These are phyloP conservation scores for Silene coronaria DNA, from an alignment of 179 eudicot species.

Conservation along the genomic window DNA sequence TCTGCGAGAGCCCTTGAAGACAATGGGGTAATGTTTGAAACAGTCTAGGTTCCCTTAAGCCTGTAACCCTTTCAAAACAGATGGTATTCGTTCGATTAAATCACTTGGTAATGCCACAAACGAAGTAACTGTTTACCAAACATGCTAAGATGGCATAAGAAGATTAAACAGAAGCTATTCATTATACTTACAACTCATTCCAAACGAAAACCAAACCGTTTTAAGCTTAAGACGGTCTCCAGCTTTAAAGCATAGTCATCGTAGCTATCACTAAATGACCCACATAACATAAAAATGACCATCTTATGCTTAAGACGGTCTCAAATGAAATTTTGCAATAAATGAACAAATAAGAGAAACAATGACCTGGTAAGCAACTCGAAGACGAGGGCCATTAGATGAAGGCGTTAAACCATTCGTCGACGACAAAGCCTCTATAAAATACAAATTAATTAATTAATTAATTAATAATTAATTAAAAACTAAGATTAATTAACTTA, in stretches of 20 bases:
- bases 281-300: not conserved
- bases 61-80: not conserved
- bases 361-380: slow-evolving; percentile 79
- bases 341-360: not conserved
- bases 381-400: slow-evolving; percentile 52
- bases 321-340: not conserved
- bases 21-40: no score
- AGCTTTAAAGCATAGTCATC: not conserved
- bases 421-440: slow-evolving; percentile 28
- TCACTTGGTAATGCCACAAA: no score
- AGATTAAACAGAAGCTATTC: no score
- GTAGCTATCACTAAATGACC: not conserved
- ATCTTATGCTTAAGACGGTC: not conserved
- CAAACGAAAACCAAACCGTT: not conserved
- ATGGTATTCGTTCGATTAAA: no score
- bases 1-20: not conserved
- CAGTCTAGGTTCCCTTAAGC: no score
- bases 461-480: not conserved
- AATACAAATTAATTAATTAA: not conserved
- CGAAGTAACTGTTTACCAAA: no score
- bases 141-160: no score
- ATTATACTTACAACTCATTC: not conserved
- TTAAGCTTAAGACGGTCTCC: no score
- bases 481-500: not conserved
- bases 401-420: slow-evolving; percentile 26